phyloP scores from a whole-genome alignment of 2,329 filamentous ascomycete genomes.

The Ascochyta koolunga region DNA sequence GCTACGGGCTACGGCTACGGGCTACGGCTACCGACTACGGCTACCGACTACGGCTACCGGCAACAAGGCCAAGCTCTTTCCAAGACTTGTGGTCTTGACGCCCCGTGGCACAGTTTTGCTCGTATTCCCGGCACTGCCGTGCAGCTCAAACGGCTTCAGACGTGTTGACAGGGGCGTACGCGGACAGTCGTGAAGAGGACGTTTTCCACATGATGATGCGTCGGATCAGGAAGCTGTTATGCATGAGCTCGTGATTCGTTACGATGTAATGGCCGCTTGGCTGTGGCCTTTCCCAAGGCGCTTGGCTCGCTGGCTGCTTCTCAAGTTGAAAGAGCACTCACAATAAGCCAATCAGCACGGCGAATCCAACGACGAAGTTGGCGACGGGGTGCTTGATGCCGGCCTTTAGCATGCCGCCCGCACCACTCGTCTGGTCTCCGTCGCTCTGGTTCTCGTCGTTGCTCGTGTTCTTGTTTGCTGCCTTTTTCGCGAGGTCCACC shows the following conservation, averaged over 20 bases:
- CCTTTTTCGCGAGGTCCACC: slow-evolving; percentile 25
- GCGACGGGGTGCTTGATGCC: slow-evolving; percentile 31
- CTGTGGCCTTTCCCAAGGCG: background rate
- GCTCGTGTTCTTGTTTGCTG: slow-evolving; percentile 15
- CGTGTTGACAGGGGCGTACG: slow-evolving; percentile 28
- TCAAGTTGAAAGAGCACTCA: slow-evolving; percentile 20
- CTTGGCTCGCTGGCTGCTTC: slow-evolving; percentile 17
- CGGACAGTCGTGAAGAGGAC: slow-evolving; percentile 19
- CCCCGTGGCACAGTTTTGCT: background rate
- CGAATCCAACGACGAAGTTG: slow-evolving; percentile 29
- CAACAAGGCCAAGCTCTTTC: slow-evolving; percentile 4
- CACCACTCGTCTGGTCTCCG: slow-evolving; percentile 19
- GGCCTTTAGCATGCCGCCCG: slow-evolving; percentile 25
- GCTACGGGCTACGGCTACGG: too few relatives aligned
- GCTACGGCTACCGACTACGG: background rate
- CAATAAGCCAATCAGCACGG: slow-evolving; percentile 26
- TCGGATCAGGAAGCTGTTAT: slow-evolving; percentile 27
- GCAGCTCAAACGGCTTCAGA: slow-evolving; percentile 22
- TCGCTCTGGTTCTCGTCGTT: slow-evolving; percentile 13
- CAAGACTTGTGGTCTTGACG: background rate
- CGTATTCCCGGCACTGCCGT: background rate
- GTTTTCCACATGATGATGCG: slow-evolving; percentile 30
- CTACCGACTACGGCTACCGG: slow-evolving; percentile 1
- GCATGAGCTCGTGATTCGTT: slow-evolving; percentile 25
- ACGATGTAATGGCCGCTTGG: too few relatives aligned